These are phyloP conservation scores for Coniella lustricola DNA, from an alignment of 2,329 filamentous ascomycete species.

Conservation along the genomic window DNA sequence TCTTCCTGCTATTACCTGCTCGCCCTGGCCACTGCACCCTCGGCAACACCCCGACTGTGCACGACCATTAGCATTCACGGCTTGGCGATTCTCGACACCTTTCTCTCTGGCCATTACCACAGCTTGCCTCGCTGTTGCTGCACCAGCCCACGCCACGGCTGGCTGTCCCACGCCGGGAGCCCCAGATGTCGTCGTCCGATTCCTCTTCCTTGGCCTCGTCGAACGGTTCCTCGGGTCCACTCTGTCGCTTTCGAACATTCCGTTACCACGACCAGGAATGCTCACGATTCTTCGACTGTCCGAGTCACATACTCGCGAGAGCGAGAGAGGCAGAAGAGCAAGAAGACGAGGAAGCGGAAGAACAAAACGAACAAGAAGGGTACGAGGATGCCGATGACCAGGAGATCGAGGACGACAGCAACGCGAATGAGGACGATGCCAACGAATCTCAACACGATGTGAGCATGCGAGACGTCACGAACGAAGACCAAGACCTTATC, in stretches of 20 bases:
- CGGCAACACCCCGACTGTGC: no score
- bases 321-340: constrained; percentile 18
- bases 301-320: constrained; percentile 37
- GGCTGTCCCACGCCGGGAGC: background rate
- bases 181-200: constrained; percentile 14
- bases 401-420: constrained; percentile 4
- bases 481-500: no score
- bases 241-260: constrained; percentile 33
- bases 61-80: no score
- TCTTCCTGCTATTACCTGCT: no score
- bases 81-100: background rate
- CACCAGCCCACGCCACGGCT: no score
- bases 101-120: background rate
- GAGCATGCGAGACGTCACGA: no score
- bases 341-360: constrained; percentile 22
- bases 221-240: background rate
- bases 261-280: constrained; percentile 38
- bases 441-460: background rate
- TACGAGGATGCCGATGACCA: constrained; percentile 6
- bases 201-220: constrained; percentile 10
- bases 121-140: background rate
- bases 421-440: constrained; percentile 3
- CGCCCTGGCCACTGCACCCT: no score
- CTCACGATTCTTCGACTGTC: constrained; percentile 41
- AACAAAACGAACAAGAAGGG: constrained; percentile 5